These are phyloP conservation scores for Neotropicomus parvogracilis DNA, from an alignment of 1,284 basidiomycete species.

Conservation along the genomic window DNA sequence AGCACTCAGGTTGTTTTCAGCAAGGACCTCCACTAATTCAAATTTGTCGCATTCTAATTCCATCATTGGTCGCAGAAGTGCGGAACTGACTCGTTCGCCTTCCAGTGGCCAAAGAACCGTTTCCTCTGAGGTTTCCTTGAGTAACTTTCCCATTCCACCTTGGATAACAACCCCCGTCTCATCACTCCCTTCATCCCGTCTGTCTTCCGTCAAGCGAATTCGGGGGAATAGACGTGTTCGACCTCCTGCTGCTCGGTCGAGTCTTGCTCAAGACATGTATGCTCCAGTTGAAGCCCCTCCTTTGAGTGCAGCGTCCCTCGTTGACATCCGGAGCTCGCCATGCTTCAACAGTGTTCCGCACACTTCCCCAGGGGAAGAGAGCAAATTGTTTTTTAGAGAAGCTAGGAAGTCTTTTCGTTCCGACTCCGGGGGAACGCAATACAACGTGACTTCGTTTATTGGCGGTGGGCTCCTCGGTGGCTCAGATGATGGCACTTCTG, in stretches of 20 bases:
- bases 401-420: constrained; percentile 22
- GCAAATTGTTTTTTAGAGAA: constrained; percentile 25
- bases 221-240: constrained; percentile 23
- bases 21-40: constrained; percentile 17
- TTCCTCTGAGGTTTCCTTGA: constrained; percentile 59
- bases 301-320: constrained; percentile 6
- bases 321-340: constrained; percentile 18
- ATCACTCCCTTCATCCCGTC: constrained; percentile 16
- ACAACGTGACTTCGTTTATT: constrained; percentile 75
- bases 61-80: constrained; percentile 6
- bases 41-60: constrained; percentile 7
- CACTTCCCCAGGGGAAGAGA: constrained; percentile 34
- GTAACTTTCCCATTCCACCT: constrained; percentile 67
- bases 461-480: constrained; percentile 44
- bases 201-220: constrained; percentile 19
- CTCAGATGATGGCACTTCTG: not conserved
- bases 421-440: constrained; percentile 54
- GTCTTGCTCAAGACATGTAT: constrained; percentile 4
- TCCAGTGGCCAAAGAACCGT: constrained; percentile 31
- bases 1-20: constrained; percentile 49
- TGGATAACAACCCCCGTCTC: constrained; percentile 22
- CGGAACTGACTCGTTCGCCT: constrained; percentile 21
- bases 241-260: constrained; percentile 9
- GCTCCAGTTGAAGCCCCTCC: constrained; percentile 1
- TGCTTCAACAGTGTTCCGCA: constrained; percentile 21